Evolutionary conservation across 2,329 filamentous ascomycete genomes (phyloP), one percentile per base, ranked within the genome.

Genomic region (Ophiostoma fasciatum): DNA sequence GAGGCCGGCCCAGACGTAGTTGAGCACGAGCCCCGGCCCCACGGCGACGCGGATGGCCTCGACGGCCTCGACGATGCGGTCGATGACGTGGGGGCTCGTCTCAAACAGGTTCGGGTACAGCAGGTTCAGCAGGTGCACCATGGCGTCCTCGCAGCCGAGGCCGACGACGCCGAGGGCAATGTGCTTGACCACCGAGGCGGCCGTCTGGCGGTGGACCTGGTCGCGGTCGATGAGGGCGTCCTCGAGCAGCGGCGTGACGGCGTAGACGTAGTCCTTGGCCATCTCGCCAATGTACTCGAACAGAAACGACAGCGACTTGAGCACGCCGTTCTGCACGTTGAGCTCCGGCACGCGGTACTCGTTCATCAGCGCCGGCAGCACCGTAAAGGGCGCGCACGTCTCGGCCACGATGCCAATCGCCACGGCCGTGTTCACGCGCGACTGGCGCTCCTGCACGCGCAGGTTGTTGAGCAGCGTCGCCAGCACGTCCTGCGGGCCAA

Each of bases 251-350:
- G 90, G 90, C 3, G 87, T 94, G 23, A 98, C 87, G 14, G 92
- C 90, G 52, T 98, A 98, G 53, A 98, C 90, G 55, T 98, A 98
- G 59, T 98, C 90, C 62, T 96, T 98, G 45, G 85, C 84, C 90
- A 98, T 96, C 59, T 98, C 90, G 44, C 90, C 90, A 55, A 98
- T 98, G 60, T 98, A 98, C 54, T 98, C 90, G 53, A 96, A 98
- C 42, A 98, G 68, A 69, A 98, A 98, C 7, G 83, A 92, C 36
- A 98, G 70, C 5, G 87, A 87, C 58, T 98, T 98, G 53, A 98
- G 76, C 23, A 98, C 90, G 61, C 90, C 90, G 49, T 98, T 98
- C 56, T 98, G 90, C 19, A 98, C 90, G 54, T 98, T 98, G 46
- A 98, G 78, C 60, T 98, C 90, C 0, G 90, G 90, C 8, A 98